phyloP scores from a whole-genome alignment of 1,284 basidiomycete species.

The Cryptococcus sp. region DNA sequence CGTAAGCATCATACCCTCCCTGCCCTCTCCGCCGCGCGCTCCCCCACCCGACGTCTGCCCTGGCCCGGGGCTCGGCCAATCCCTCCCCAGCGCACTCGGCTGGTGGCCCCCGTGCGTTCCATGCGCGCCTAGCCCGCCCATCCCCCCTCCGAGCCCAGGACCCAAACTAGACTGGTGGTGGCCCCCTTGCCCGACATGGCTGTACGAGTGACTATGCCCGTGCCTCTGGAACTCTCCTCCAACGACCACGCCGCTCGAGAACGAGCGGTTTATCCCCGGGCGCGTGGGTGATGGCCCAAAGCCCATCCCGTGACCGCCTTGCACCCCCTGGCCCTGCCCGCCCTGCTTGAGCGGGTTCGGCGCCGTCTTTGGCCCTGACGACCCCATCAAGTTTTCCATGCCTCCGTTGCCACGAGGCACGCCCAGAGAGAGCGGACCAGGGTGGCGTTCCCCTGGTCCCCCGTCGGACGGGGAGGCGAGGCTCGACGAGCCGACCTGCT shows the following conservation, averaged over 20 bases:
- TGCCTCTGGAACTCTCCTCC: not conserved
- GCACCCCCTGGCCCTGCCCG: not conserved
- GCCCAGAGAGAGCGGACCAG: conserved; percentile 10
- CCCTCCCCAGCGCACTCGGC: not conserved
- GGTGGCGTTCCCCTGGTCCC: conserved; percentile 1
- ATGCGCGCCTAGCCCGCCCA: not conserved
- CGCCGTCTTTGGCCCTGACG: conserved; percentile 14
- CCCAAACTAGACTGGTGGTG: not conserved
- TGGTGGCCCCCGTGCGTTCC: not conserved
- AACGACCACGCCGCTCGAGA: conserved; percentile 20
- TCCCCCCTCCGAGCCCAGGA: not conserved
- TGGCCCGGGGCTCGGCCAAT: conserved; percentile 10
- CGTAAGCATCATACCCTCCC: conserved; percentile 7
- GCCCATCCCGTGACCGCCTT: not conserved
- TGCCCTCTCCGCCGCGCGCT: not conserved
- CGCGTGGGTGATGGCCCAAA: conserved; percentile 6
- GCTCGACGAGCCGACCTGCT: conserved; percentile 1
- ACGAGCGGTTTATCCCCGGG: conserved; percentile 24
- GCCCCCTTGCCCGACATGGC: not conserved
- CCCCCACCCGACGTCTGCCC: not conserved
- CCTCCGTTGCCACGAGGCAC: conserved; percentile 8
- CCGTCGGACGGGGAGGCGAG: not conserved
- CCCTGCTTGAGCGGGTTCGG: not conserved
- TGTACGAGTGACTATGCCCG: not conserved
- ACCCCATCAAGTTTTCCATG: conserved; percentile 9